A percentile compares a stretch with the other conserved stretches of the same genome.
Conservation (phyloP, 352 stramenopile species). For the Pythium dissotocum region DNA sequence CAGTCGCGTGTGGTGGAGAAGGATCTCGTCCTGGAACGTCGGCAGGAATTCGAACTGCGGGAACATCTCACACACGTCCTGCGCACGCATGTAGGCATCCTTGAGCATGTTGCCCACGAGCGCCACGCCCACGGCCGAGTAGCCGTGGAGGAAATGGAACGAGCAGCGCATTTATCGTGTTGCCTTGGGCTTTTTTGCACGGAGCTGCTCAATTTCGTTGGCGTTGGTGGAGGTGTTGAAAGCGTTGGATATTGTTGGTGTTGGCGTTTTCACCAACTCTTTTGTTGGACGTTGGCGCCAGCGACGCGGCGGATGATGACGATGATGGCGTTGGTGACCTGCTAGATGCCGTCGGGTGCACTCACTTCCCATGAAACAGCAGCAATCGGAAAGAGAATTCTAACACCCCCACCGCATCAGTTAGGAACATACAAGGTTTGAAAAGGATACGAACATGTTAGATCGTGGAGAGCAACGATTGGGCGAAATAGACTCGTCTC, state of each 20-base stretch:
- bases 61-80: conserved; percentile 58
- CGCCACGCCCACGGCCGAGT: conserved; percentile 38
- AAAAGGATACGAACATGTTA: conserved; percentile 4
- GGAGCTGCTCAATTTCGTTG: conserved; percentile 5
- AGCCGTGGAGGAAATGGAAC: conserved; percentile 46
- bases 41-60: conserved; percentile 62
- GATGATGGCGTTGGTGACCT: conserved; percentile 13
- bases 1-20: conserved; percentile 54
- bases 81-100: conserved; percentile 45
- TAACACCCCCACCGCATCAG: neutral
- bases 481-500: neutral
- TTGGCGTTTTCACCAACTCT: neutral
- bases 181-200: neutral
- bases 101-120: conserved; percentile 47
- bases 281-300: conserved; percentile 6
- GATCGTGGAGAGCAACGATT: neutral
- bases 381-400: neutral
- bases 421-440: neutral
- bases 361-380: conserved; percentile 7
- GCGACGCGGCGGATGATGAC: neutral
- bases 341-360: conserved; percentile 7
- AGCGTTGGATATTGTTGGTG: conserved; percentile 4
- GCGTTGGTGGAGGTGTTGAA: conserved; percentile 6
- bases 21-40: conserved; percentile 59
- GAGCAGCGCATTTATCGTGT: conserved; percentile 1